Evolutionary conservation across 148 eudicot genomes (phyloP).

Genomic region (Heliosperma pusillum): DNA sequence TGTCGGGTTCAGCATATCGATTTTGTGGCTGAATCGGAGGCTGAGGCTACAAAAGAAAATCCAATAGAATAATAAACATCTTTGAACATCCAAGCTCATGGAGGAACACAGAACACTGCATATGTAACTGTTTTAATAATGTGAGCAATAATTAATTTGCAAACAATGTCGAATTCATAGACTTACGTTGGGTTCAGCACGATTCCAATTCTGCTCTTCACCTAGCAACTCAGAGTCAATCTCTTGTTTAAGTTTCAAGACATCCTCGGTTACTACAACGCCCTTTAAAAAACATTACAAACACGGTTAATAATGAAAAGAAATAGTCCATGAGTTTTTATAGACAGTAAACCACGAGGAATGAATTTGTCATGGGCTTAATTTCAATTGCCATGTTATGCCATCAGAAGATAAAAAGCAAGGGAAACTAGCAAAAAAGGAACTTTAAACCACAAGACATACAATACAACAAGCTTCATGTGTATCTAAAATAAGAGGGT

Average conservation of each 20-base stretch:
- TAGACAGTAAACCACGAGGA: not conserved
- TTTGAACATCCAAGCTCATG: not conserved
- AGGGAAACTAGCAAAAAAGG: not conserved
- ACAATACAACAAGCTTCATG: not conserved
- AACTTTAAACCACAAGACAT: not conserved
- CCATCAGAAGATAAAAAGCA: constrained; percentile 1
- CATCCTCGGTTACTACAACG: constrained; percentile 51
- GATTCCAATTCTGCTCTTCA: constrained; percentile 72
- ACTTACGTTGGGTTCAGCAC: constrained; percentile 65
- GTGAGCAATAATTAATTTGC: not conserved
- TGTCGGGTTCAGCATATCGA: constrained; percentile 79
- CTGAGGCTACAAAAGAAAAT: constrained; percentile 32
- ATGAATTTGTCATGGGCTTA: not conserved
- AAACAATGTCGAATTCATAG: not conserved
- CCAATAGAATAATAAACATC: not conserved
- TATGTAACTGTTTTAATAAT: not conserved
- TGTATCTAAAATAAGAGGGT: not conserved
- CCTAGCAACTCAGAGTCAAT: constrained; percentile 71
- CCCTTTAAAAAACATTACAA: constrained; percentile 31
- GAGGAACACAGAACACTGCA: too few relatives aligned
- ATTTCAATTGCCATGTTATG: not conserved
- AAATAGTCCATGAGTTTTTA: not conserved
- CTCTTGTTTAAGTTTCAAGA: constrained; percentile 67
- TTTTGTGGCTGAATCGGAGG: constrained; percentile 44
- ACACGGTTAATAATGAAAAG: constrained; percentile 5